phyloP scores from a whole-genome alignment of 2,329 filamentous ascomycete species.

The Paecilomyces sp. region DNA sequence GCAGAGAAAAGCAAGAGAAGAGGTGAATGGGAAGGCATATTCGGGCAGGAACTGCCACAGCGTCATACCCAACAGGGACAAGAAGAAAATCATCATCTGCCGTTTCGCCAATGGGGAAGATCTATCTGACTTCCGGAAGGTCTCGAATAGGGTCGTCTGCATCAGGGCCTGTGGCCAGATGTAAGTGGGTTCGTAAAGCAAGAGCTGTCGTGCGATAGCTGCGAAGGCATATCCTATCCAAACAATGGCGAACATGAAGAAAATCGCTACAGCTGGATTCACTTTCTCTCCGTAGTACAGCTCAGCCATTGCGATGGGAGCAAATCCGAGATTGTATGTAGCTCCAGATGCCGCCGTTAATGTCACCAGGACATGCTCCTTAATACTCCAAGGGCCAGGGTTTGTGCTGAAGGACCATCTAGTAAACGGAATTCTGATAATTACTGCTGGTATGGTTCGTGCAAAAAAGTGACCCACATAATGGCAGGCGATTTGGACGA shows the following conservation, averaged over 20 bases:
- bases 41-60: conserved; percentile 59
- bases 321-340: conserved; percentile 46
- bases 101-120: conserved; percentile 44
- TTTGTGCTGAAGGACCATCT: conserved; percentile 47
- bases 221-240: conserved; percentile 55
- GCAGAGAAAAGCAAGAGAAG: conserved; percentile 55
- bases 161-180: conserved; percentile 47
- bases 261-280: conserved; percentile 47
- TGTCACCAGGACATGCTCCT: conserved; percentile 53
- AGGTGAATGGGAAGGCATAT: conserved; percentile 53
- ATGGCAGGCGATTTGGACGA: conserved; percentile 53
- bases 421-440: conserved; percentile 42
- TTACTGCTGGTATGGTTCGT: conserved; percentile 42
- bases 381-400: conserved; percentile 50
- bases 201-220: conserved; percentile 49
- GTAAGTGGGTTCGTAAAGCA: conserved; percentile 53
- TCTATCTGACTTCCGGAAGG: conserved; percentile 40
- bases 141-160: conserved; percentile 55
- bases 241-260: conserved; percentile 55
- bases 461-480: conserved; percentile 49
- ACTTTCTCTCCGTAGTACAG: conserved; percentile 50
- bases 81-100: conserved; percentile 53
- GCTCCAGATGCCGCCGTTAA: conserved; percentile 49
- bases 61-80: conserved; percentile 45
- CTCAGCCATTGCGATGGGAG: conserved; percentile 49